These are phyloP conservation scores for Senecio squalidus DNA, from an alignment of 140 eudicot species.

Conservation along the genomic window DNA sequence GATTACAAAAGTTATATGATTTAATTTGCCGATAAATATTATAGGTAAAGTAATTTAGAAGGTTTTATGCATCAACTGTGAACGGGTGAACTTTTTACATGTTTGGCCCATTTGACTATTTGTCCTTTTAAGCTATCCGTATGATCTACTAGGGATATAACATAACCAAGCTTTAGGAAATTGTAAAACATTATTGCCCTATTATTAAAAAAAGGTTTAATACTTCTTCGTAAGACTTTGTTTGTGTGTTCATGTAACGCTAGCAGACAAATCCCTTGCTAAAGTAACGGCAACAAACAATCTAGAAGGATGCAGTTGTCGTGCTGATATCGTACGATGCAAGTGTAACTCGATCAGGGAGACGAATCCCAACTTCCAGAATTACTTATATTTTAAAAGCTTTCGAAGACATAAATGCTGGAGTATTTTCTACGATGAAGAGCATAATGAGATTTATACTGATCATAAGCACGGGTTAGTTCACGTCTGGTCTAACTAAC, in stretches of 20 bases:
- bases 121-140: too few species aligned
- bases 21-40: too few species aligned
- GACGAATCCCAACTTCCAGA: conserved; percentile 25
- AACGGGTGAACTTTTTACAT: too few species aligned
- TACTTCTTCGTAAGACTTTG: background rate
- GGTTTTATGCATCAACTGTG: too few species aligned
- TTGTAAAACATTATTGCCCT: background rate
- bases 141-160: too few species aligned
- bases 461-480: conserved; percentile 81
- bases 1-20: too few species aligned
- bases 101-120: too few species aligned
- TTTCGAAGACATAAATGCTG: conserved; percentile 75
- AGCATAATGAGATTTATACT: conserved; percentile 80
- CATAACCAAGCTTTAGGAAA: too few species aligned
- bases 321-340: conserved; percentile 16
- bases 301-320: conserved; percentile 47
- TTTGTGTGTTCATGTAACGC: conserved; percentile 30
- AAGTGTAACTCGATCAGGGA: conserved; percentile 52
- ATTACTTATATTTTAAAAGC: conserved; percentile 57
- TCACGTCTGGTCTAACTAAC: conserved; percentile 86
- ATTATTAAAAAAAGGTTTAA: too few species aligned
- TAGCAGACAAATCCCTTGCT: conserved; percentile 84
- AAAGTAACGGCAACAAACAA: conserved; percentile 60
- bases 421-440: conserved; percentile 82
- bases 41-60: too few species aligned